Base-by-base conservation (phyloP, 1,284 basidiomycete genomes). In the Tilletia indica region DNA sequence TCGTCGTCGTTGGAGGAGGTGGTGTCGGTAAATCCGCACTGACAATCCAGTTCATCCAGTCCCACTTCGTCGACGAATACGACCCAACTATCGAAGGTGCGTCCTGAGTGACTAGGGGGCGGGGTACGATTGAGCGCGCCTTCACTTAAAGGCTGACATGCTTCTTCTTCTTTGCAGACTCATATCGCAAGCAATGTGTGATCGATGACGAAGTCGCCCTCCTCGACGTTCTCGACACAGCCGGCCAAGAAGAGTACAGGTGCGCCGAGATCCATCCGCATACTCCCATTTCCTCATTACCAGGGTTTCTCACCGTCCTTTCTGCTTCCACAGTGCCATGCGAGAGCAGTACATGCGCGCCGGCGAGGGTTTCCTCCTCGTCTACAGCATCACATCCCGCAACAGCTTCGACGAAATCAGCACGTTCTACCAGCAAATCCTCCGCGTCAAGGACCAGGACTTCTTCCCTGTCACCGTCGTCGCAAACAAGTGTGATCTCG, bases 181-280 rank as follows among this genome's bases (percentile, higher is more conserved):
- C 84, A 47, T 85, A 85, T 74, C 80, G 84, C 45, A 85, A 85
- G 72, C 84, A 85, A 70, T 83, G 83, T 73, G 79, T 84, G 64
- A 97, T 99, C 78, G 96, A 99, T 85, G 96, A 97, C 49, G 97
- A 99, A 86, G 94, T 97, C 34, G 96, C 96, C 1, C 87, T 98
- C 70, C 90, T 99, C 71, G 96, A 99, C 83, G 95, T 99, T 69
- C 89, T 99, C 76, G 96, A 99, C 87, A 99, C 97, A 3, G 97
- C 97, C 67, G 96, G 96, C 64, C 96, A 99, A 86, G 96, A 99
- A 86, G 96, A 99, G 88, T 99, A 99, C 78, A 85, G 93, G 94
- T 96, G 78, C 38, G 66, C 34, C 25, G 21, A 21, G 21, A 8
- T 5, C 42, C 31, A 9, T 48, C 38, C 2, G 6, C 42, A 14